phyloP scores from a whole-genome alignment of 345 rosid genomes.

The Citrus cavaleriei region DNA sequence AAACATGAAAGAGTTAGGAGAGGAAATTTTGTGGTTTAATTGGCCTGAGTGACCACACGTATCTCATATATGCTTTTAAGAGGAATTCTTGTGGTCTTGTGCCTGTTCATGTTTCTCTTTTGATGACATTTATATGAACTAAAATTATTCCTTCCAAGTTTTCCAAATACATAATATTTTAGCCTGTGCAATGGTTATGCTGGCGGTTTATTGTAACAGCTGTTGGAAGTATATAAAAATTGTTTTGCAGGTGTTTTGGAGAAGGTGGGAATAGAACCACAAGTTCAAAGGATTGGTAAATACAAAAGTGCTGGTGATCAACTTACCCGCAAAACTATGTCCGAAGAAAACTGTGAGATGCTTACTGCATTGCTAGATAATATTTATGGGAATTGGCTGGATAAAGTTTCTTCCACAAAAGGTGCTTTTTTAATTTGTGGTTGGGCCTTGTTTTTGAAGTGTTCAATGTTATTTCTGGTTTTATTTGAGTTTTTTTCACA shows the following conservation, averaged over 20 bases:
- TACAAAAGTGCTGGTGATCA: conserved; percentile 98
- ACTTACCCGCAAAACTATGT: conserved; percentile 71
- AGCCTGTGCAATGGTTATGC: not conserved
- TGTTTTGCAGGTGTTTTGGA: conserved; percentile 72
- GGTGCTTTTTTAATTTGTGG: conserved; percentile 44
- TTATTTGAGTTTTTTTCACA: conserved; percentile 33
- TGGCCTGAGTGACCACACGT: not conserved
- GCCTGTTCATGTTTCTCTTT: not conserved
- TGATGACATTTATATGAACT: not conserved
- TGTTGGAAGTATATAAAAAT: not conserved
- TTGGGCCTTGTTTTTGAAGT: conserved; percentile 14
- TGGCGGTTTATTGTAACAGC: not conserved
- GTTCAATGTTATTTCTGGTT: conserved; percentile 22
- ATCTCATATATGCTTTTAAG: conserved; percentile 2
- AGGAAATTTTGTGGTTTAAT: not conserved
- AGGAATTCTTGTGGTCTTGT: not conserved
- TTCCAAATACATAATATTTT: not conserved
- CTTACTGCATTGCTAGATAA: conserved; percentile 82
- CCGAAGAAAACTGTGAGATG: conserved; percentile 95
- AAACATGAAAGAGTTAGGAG: not conserved
- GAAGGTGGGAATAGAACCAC: conserved; percentile 86
- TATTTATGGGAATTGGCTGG: conserved; percentile 92
- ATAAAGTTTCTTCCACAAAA: conserved; percentile 66
- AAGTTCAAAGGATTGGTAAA: conserved; percentile 90
- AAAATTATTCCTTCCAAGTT: not conserved